These are phyloP conservation scores for Aspergillus calidoustus DNA, from an alignment of 2,329 filamentous ascomycete genomes.

Conservation along the genomic window DNA sequence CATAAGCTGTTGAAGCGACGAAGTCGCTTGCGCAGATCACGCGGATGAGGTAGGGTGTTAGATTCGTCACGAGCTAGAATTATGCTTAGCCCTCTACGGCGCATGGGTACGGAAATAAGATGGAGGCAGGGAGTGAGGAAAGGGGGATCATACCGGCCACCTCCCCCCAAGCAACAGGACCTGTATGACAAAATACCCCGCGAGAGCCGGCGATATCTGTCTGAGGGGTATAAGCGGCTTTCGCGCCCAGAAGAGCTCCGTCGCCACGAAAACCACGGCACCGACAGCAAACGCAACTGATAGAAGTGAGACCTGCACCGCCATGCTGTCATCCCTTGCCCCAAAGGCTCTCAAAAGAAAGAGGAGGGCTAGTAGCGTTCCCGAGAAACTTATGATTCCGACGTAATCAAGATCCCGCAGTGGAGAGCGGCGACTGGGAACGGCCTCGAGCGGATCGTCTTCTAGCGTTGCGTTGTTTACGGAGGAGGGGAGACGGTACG, in stretches of 20 bases:
- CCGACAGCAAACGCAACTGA: neutral
- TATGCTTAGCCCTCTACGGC: too few species aligned
- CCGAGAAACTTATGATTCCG: constrained; percentile 17
- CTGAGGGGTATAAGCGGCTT: constrained; percentile 26
- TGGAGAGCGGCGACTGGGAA: neutral
- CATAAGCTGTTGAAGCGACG: constrained; percentile 15
- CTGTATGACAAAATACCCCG: constrained; percentile 21
- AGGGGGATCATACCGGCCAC: constrained; percentile 18
- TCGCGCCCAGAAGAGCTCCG: constrained; percentile 24
- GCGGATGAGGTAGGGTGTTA: constrained; percentile 27
- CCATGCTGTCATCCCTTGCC: neutral
- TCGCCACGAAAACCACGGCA: constrained; percentile 12
- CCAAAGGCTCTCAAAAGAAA: constrained; percentile 14
- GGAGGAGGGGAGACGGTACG: constrained; percentile 10
- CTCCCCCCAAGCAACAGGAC: constrained; percentile 18
- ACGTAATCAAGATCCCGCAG: constrained; percentile 19
- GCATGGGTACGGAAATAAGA: too few species aligned
- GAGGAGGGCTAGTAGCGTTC: constrained; percentile 11
- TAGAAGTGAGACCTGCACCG: neutral
- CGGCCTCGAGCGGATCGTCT: neutral
- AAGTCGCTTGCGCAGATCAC: constrained; percentile 19
- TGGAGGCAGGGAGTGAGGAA: too few species aligned
- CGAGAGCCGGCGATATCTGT: constrained; percentile 17
- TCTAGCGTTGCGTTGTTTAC: neutral
- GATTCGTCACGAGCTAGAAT: constrained; percentile 16